These are phyloP conservation scores for Sarocladiaceae sp. DNA, from an alignment of 2,329 filamentous ascomycete genomes.

Conservation along the genomic window DNA sequence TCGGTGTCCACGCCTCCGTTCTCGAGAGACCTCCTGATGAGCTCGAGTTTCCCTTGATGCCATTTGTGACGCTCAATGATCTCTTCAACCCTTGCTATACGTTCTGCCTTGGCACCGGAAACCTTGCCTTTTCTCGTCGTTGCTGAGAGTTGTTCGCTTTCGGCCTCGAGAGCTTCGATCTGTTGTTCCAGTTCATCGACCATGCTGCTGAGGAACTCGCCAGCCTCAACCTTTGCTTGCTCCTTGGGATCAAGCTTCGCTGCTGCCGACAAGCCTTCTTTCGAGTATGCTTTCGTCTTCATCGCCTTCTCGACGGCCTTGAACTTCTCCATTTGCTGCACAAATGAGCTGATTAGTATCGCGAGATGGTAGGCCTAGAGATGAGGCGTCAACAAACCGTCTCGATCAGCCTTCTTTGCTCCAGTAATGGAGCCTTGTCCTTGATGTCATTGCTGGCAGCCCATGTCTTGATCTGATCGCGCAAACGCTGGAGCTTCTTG, in stretches of 20 bases:
- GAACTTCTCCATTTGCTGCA: constrained; percentile 97
- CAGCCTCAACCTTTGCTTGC: constrained; percentile 83
- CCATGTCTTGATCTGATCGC: constrained; percentile 99
- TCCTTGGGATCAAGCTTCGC: constrained; percentile 96
- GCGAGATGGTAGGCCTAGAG: too few relatives aligned
- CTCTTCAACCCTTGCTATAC: constrained; percentile 78
- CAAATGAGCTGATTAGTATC: neutral
- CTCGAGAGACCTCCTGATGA: constrained; percentile 82
- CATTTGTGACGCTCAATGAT: constrained; percentile 91
- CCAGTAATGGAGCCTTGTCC: constrained; percentile 91
- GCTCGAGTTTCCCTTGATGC: constrained; percentile 88
- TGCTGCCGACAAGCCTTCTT: constrained; percentile 88
- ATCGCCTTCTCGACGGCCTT: constrained; percentile 99
- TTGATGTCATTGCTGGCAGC: constrained; percentile 98
- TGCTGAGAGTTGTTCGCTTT: constrained; percentile 77
- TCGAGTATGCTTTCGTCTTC: constrained; percentile 99
- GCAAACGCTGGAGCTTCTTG: constrained; percentile 96
- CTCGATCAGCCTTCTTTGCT: constrained; percentile 94
- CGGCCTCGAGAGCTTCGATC: constrained; percentile 87
- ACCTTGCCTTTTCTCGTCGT: constrained; percentile 95
- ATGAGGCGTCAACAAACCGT: constrained; percentile 59
- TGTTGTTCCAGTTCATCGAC: constrained; percentile 91
- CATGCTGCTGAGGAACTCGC: constrained; percentile 78
- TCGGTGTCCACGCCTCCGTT: constrained; percentile 87
- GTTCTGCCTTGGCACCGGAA: constrained; percentile 74